A percentile compares a stretch with the other conserved stretches of the same genome.
Evolutionary conservation across 257 asterid genomes (phyloP).

Genomic region (Solanum chilense): DNA sequence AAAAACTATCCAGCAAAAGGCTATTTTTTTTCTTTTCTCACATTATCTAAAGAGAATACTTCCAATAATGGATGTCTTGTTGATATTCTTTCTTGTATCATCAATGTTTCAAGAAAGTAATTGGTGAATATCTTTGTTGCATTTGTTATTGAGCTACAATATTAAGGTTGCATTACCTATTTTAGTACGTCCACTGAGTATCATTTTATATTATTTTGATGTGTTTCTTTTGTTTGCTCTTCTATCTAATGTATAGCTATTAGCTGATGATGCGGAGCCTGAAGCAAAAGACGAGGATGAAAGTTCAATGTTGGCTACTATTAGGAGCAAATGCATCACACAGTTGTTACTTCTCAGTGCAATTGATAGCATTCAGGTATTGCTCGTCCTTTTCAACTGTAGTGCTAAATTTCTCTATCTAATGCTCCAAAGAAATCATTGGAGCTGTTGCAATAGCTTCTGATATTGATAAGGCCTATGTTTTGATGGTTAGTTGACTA

Average conservation of each 20-base stretch:
- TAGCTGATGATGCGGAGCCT: conserved; percentile 36
- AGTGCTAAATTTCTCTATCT: not conserved
- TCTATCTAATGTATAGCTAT: conserved; percentile 36
- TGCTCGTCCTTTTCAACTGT: not conserved
- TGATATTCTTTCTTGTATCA: not conserved
- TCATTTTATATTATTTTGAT: not conserved
- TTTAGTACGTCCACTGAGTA: not conserved
- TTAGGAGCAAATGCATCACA: conserved; percentile 93
- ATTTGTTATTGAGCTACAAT: not conserved
- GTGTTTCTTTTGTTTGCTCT: conserved; percentile 5
- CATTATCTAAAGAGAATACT: not conserved
- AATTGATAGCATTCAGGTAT: conserved; percentile 93
- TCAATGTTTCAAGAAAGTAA: not conserved
- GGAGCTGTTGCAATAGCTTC: not conserved
- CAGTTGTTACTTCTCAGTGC: conserved; percentile 88
- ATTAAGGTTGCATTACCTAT: not conserved
- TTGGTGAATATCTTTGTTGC: not conserved
- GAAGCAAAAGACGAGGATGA: conserved; percentile 68
- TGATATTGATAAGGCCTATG: not conserved
- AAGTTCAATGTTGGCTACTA: conserved; percentile 57
- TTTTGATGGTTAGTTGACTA: not conserved
- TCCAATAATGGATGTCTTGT: not conserved
- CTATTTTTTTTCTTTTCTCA: not conserved
- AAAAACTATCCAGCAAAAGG: not conserved
- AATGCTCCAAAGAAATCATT: not conserved